Evolutionary conservation across 2,329 filamentous ascomycete species (phyloP), one percentile per base, ranked within the genome.

Genomic region (Davidsoniella australis): DNA sequence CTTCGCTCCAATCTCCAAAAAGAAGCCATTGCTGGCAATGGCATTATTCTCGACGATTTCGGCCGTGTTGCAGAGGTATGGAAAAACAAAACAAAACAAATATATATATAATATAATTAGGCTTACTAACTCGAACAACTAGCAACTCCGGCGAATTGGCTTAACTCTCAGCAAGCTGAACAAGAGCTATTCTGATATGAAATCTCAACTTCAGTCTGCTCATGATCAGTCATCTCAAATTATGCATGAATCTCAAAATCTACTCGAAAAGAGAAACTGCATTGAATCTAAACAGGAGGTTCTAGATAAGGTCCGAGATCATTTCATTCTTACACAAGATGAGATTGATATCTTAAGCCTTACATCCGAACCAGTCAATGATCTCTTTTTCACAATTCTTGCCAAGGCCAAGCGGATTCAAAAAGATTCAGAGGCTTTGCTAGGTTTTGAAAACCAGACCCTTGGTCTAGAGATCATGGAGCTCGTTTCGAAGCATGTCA

Each of bases 11-110:
- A 93, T 60, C 72, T 94, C 1, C 87, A 96, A 61, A 89, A 83
- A 62, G 88, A 96, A 60, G 84, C 95, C 37, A 88, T 96, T 50
- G 78, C 89, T 55, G 87, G 83, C 64, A 95, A 96, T 75, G 87
- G 84, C 45, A 78, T 85, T 55, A 84, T 96, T 55, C 78, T 96
- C 52, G 71, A 76, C 48, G 86, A 94, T 60, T 96, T 96, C 64
- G 85, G 87, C 36, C 74, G 79, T 49, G 86, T 98, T 55, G 85
- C 88, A 26, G 85, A 93, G 72, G 85, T 89, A 64, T 61, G 72
- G 60, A 8, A 8, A 14, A 39, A n/a, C 7, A 26, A 39, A 7
- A 18, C 5, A n/a, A 5, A 17, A 16, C n/a, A 16, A 26, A 26
- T 14, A 10, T 5, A 41, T 24, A 16, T 9, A n/a, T 20, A 18